Base-by-base conservation (phyloP, 257 asterid species). In the Solanum infundibuliforme region DNA sequence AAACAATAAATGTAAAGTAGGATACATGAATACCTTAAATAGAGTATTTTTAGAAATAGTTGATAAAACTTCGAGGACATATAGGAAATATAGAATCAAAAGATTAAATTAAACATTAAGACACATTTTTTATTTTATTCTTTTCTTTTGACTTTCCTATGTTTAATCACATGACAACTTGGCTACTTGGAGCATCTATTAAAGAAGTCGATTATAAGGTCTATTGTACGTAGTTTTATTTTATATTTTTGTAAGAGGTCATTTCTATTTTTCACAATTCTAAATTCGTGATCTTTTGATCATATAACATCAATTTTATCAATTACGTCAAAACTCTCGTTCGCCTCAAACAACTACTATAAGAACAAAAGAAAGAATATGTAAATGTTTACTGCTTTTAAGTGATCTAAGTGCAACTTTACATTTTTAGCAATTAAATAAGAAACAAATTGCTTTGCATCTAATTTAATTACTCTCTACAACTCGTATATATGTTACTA, bases 271-370 rank as follows among this genome's bases (percentile, higher is more conserved):
- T 66, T 7, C 0, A 68, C 5, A 68, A 10, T 0, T 27, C 4
- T 2, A 12, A 5, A 27, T 12, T 2, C 0, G 0, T 6, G 4
- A 1, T 0, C 0, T 12, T 5, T 1, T 12, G 0, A 27, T 27
- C 0, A 25, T 31, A 27, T 25, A 25, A 1, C 0, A 10, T 11
- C 2, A 13, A 27, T 0, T 29, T 68, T 68, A 68, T 1, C 0
- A 68, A 3, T 68, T 68, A 68, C 11, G 23, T 29, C 1, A 68
- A 68, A 0, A 7, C 6, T 68, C 0, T 14, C 0, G 2, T 29
- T 29, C 0, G 12, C 3, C 32, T 68, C 21, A 12, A 68, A 4
- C 3, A 68, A 1, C 10, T 68, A 29, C 5, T 27, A 29, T 27
- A 5, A 68, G 21, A 66, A 12, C 9, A 66, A 62, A n/a, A n/a